Evolutionary conservation across 1,284 basidiomycete species (phyloP).

Genomic region (Moesziomyces sp.): DNA sequence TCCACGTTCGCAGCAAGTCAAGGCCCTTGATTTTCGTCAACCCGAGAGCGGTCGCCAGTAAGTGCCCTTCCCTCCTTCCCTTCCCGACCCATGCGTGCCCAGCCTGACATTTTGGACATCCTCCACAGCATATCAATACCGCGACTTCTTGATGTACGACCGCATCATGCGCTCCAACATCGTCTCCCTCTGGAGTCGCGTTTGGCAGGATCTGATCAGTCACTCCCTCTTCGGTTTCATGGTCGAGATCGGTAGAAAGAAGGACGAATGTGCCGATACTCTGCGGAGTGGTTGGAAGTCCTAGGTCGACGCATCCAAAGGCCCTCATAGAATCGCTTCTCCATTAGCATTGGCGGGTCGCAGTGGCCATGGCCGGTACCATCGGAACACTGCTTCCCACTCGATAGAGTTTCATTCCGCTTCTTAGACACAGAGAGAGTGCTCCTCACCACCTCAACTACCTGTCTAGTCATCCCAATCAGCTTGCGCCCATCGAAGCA

Average conservation of each 20-base stretch:
- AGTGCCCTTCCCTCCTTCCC: background rate
- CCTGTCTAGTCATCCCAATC: too few species aligned
- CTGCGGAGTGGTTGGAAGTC: conserved; percentile 31
- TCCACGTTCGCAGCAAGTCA: conserved; percentile 67
- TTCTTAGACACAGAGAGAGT: too few species aligned
- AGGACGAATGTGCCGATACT: conserved; percentile 27
- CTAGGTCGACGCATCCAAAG: too few species aligned
- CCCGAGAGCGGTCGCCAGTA: conserved; percentile 57
- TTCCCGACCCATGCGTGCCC: background rate
- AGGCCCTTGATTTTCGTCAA: conserved; percentile 71
- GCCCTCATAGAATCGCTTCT: too few species aligned
- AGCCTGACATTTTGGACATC: conserved; percentile 2
- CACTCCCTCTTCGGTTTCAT: conserved; percentile 48
- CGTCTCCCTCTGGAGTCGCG: conserved; percentile 46
- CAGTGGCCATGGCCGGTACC: too few species aligned
- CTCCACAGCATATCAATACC: conserved; percentile 38
- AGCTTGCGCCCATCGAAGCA: too few species aligned
- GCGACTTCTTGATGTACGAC: conserved; percentile 47
- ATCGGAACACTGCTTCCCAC: too few species aligned
- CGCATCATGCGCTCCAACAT: conserved; percentile 50
- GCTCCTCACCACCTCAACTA: too few species aligned
- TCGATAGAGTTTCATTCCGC: too few species aligned
- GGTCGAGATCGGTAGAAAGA: conserved; percentile 38
- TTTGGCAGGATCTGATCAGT: conserved; percentile 56
- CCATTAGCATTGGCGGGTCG: too few species aligned